Evolutionary conservation across 2,329 filamentous ascomycete species (phyloP).

Genomic region (Chaetomiaceae sp.): DNA sequence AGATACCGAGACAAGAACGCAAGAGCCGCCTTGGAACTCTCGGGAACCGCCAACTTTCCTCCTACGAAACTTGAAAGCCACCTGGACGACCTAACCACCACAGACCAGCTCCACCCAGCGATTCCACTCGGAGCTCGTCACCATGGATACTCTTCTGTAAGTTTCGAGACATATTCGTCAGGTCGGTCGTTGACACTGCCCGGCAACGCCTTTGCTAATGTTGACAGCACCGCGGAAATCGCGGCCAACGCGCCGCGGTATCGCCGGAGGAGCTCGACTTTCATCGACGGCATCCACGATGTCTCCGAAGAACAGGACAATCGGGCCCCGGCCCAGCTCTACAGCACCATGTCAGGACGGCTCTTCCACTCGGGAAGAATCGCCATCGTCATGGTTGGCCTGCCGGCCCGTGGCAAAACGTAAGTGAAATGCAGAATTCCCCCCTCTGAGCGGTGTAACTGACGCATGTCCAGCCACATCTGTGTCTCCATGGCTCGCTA

Average conservation of each 20-base stretch:
- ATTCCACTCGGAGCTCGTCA: conserved; percentile 12
- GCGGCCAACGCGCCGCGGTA: conserved; percentile 87
- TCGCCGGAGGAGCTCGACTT: conserved; percentile 88
- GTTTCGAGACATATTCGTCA: conserved; percentile 29
- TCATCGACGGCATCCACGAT: conserved; percentile 96
- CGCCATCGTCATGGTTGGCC: conserved; percentile 92
- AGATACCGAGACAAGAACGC: no score
- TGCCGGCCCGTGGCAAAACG: conserved; percentile 94
- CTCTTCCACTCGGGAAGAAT: conserved; percentile 97
- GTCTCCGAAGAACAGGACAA: conserved; percentile 67
- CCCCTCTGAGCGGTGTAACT: background rate
- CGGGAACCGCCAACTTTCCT: no score
- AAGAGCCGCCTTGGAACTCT: background rate
- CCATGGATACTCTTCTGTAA: conserved; percentile 60
- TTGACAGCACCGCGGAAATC: conserved; percentile 75
- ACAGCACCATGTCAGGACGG: conserved; percentile 95
- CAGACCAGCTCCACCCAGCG: background rate
- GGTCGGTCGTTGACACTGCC: no score
- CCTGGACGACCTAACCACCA: no score
- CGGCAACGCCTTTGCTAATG: background rate
- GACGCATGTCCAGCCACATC: conserved; percentile 60
- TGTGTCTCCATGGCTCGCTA: conserved; percentile 94
- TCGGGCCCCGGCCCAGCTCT: conserved; percentile 91
- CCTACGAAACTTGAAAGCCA: no score
- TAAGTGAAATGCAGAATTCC: conserved; percentile 42